These are phyloP conservation scores for Dioscorea alata DNA, from an alignment of 106 monocot species.

Conservation along the genomic window DNA sequence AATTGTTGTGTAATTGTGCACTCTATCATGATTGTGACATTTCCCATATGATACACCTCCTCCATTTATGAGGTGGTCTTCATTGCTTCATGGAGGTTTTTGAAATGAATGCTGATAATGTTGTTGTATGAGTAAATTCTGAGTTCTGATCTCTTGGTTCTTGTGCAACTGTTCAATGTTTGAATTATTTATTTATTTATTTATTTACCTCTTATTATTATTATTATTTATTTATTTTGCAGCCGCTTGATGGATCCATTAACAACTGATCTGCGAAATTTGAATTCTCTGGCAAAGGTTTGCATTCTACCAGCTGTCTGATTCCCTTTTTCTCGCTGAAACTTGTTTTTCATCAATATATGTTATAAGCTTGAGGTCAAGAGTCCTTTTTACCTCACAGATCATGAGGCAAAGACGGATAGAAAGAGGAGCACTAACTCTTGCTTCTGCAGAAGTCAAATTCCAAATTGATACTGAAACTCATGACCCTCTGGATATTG, in stretches of 20 bases:
- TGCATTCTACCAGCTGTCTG: neutral
- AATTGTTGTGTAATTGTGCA: too few species aligned
- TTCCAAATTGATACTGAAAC: constrained; percentile 99
- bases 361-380: neutral
- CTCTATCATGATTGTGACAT: neutral
- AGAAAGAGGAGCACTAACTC: constrained; percentile 96
- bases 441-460: constrained; percentile 99
- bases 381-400: constrained; percentile 19
- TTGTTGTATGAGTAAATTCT: too few species aligned
- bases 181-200: neutral
- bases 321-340: neutral
- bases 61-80: neutral
- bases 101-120: too few species aligned
- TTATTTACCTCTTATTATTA: too few species aligned
- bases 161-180: neutral
- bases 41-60: neutral
- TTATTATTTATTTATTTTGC: constrained; percentile 17
- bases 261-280: constrained; percentile 82
- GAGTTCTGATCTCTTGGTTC: too few species aligned
- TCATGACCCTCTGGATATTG: constrained; percentile 97
- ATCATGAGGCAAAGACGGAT: constrained; percentile 81
- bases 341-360: neutral
- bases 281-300: constrained; percentile 97
- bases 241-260: constrained; percentile 94
- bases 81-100: too few species aligned